Base-by-base conservation (phyloP, 768 basidiomycete genomes). In the Gyrodon lividus region DNA sequence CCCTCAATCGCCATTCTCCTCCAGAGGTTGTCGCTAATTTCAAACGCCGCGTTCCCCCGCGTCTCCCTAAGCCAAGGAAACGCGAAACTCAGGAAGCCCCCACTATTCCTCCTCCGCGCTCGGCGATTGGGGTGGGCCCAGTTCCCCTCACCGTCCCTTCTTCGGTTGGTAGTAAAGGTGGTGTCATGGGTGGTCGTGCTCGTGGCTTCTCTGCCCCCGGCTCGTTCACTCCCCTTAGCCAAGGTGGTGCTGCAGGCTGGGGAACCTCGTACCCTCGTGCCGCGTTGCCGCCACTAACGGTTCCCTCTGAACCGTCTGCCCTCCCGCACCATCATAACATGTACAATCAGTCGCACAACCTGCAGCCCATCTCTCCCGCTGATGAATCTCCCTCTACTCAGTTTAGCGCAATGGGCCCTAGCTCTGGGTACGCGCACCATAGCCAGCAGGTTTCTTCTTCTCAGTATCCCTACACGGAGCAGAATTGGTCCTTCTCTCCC, bases 41-140 rank as follows among this genome's bases (percentile, higher is more conserved):
- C 76, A 96, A 96, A 72, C 89, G 93, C 54, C 89, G 93, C 60
- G 93, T 97, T 5, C 93, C 92, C 16, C 93, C 93, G 26, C 92
- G 93, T 64, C 81, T 92, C 12, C 91, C 91, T 31, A 92, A 93
- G 63, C 87, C 88, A 10, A 74, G 89, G 59, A 93, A 92, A 68
- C 86, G 88, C 57, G 87, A 92, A 54, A 67, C 76, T 3, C 74
- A 85, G 54, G 84, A 89, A 51, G 70, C 80, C n/a, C 77, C 82
- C n/a, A 67, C 78, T 14, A 83, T 89, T 17, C 84, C 86, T 10
- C 86, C 87, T 9, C 86, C 89, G 0, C 82, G 89, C 55, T 83
- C 87, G n/a, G 83, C 87, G 7, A 79, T 85, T 51, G 83, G 82
- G 33, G 79, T 88, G 70, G 85, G 82, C 39, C 67, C 79, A 6